Conservation (phyloP, 768 basidiomycete species). For the Auricularia cornea region DNA sequence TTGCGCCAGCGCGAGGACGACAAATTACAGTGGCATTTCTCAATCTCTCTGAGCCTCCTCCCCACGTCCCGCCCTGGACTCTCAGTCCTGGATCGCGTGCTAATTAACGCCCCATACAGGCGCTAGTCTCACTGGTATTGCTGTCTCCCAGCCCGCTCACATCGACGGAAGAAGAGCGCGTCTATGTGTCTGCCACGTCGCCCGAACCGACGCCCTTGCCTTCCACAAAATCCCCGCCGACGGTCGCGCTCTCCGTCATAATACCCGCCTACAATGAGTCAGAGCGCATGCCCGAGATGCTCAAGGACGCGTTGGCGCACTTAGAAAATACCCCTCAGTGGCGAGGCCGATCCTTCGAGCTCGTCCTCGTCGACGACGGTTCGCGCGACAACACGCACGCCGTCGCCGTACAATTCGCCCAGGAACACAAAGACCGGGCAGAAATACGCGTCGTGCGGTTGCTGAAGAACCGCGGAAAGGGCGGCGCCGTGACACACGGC, state of each 20-base stretch:
- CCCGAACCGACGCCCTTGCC: slow-evolving; percentile 45
- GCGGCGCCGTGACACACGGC: slow-evolving; percentile 88
- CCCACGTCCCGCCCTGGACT: neutral
- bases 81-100: neutral
- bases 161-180: slow-evolving; percentile 57
- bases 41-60: neutral
- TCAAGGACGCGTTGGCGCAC: slow-evolving; percentile 63
- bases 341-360: slow-evolving; percentile 55
- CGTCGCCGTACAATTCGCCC: slow-evolving; percentile 56
- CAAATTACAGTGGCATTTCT: slow-evolving; percentile 12
- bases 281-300: slow-evolving; percentile 76
- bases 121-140: slow-evolving; percentile 59
- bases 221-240: slow-evolving; percentile 23
- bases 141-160: slow-evolving; percentile 67
- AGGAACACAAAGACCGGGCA: slow-evolving; percentile 36
- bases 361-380: slow-evolving; percentile 88
- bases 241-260: slow-evolving; percentile 69
- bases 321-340: slow-evolving; percentile 32
- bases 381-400: slow-evolving; percentile 67
- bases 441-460: slow-evolving; percentile 75
- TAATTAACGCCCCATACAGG: slow-evolving; percentile 29
- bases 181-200: slow-evolving; percentile 51
- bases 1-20: slow-evolving; percentile 64
- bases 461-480: slow-evolving; percentile 80
- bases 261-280: slow-evolving; percentile 92